These are phyloP conservation scores for Mucor circinelloides DNA, from an alignment of 371 early-diverging fungal species.

Conservation along the genomic window DNA sequence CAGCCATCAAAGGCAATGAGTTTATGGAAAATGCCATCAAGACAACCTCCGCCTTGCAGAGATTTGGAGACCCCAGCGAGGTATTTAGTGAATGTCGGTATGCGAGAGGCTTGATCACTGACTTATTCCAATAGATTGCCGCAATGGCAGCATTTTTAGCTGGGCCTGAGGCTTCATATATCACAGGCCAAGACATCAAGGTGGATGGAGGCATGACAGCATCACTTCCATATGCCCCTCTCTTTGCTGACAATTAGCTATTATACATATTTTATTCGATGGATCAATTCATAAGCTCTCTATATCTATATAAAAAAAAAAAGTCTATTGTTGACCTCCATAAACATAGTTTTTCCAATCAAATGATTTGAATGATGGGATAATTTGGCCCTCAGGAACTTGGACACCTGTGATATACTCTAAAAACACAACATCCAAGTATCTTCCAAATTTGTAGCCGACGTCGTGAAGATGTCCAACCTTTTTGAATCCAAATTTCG, in stretches of 20 bases:
- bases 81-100: background rate
- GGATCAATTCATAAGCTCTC: background rate
- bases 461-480: slow-evolving; percentile 38
- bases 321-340: slow-evolving; percentile 11
- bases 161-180: slow-evolving; percentile 2
- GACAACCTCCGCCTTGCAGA: background rate
- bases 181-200: slow-evolving; percentile 13
- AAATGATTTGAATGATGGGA: slow-evolving; percentile 34
- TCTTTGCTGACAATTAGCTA: slow-evolving; percentile 6
- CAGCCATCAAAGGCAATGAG: background rate
- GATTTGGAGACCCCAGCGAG: background rate
- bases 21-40: background rate
- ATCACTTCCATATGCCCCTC: background rate
- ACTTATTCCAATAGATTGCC: background rate
- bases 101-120: slow-evolving; percentile 13
- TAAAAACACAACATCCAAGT: slow-evolving; percentile 42
- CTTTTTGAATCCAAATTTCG: slow-evolving; percentile 33
- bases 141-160: slow-evolving; percentile 5
- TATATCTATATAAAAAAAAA: no score
- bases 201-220: slow-evolving; percentile 11
- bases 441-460: slow-evolving; percentile 52
- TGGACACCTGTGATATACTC: slow-evolving; percentile 34
- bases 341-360: slow-evolving; percentile 36
- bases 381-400: slow-evolving; percentile 3
- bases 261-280: background rate